Evolutionary conservation across 2,329 filamentous ascomycete genomes (phyloP).

Genomic region (Curvularia sp.): DNA sequence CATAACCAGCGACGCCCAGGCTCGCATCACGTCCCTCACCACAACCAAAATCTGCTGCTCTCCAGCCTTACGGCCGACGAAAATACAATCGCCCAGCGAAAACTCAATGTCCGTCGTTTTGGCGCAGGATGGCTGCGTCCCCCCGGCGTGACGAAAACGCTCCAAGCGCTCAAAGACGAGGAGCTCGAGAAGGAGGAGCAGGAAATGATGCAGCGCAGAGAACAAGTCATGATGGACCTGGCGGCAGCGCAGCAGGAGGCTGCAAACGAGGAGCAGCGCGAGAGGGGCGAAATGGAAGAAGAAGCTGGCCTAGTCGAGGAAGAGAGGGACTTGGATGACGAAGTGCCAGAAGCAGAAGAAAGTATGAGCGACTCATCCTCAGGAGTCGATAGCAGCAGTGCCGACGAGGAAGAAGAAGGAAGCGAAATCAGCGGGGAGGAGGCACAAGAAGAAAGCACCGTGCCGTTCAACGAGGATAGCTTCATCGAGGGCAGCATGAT

Average conservation of each 20-base stretch:
- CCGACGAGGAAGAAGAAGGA: slow-evolving; percentile 19
- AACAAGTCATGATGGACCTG: slow-evolving; percentile 75
- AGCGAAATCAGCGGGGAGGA: slow-evolving; percentile 33
- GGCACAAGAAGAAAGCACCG: slow-evolving; percentile 39
- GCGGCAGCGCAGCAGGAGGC: slow-evolving; percentile 63
- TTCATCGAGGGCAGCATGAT: slow-evolving; percentile 57
- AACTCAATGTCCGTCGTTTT: slow-evolving; percentile 83
- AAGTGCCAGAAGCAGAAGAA: slow-evolving; percentile 49
- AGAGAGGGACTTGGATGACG: slow-evolving; percentile 53
- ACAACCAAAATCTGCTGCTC: slow-evolving; percentile 56
- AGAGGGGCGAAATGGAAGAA: slow-evolving; percentile 52
- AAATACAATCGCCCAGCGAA: slow-evolving; percentile 75
- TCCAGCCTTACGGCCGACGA: slow-evolving; percentile 79
- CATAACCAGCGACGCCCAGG: slow-evolving; percentile 29
- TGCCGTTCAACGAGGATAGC: slow-evolving; percentile 59
- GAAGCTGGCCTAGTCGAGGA: slow-evolving; percentile 28
- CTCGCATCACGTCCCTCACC: slow-evolving; percentile 28
- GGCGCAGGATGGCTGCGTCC: slow-evolving; percentile 91
- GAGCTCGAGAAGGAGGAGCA: slow-evolving; percentile 87
- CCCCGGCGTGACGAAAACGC: slow-evolving; percentile 85
- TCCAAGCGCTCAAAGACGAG: slow-evolving; percentile 90
- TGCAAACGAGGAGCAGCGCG: slow-evolving; percentile 50
- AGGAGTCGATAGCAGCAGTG: slow-evolving; percentile 46
- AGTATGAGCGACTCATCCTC: slow-evolving; percentile 32
- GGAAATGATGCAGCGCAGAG: slow-evolving; percentile 73